phyloP scores from a whole-genome alignment of 1,139 yeast species.

The Debaryomyces fabryi region DNA sequence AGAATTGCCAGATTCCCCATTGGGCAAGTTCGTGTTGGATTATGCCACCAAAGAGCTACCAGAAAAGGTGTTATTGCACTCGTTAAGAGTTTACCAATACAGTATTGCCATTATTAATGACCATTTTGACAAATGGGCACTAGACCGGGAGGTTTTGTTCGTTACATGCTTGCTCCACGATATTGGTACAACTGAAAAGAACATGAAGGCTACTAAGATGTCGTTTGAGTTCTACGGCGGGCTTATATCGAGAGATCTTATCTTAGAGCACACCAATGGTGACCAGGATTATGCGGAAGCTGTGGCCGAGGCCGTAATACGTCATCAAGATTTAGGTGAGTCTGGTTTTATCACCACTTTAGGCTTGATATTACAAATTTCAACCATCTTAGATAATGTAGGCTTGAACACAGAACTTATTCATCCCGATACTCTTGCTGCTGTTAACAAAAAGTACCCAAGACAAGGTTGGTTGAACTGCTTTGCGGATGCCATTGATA shows the following conservation, averaged over 20 bases:
- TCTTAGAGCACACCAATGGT: slow-evolving; percentile 25
- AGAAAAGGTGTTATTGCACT: slow-evolving; percentile 31
- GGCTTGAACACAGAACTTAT: slow-evolving; percentile 35
- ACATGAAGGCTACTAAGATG: slow-evolving; percentile 39
- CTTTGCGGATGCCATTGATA: slow-evolving; percentile 39
- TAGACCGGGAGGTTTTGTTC: slow-evolving; percentile 34
- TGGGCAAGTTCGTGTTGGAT: slow-evolving; percentile 24
- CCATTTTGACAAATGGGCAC: slow-evolving; percentile 40
- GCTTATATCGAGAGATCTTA: slow-evolving; percentile 32
- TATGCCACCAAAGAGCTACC: slow-evolving; percentile 33
- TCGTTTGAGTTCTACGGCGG: slow-evolving; percentile 46
- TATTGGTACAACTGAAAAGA: slow-evolving; percentile 39
- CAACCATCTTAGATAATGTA: slow-evolving; percentile 43
- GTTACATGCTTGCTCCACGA: slow-evolving; percentile 40
- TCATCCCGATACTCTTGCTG: slow-evolving; percentile 34
- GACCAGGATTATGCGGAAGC: slow-evolving; percentile 40
- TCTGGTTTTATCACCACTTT: slow-evolving; percentile 39
- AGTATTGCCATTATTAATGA: slow-evolving; percentile 37
- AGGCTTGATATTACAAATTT: slow-evolving; percentile 38
- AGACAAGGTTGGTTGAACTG: slow-evolving; percentile 39
- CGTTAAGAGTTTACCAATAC: slow-evolving; percentile 38
- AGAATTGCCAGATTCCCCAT: slow-evolving; percentile 25
- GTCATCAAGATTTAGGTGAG: slow-evolving; percentile 43
- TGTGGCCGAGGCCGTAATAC: slow-evolving; percentile 40
- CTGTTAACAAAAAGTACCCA: slow-evolving; percentile 29